Evolutionary conservation across 306 rosid species (phyloP), one percentile per base, ranked within the genome.

Genomic region (Inga leiocalycina): DNA sequence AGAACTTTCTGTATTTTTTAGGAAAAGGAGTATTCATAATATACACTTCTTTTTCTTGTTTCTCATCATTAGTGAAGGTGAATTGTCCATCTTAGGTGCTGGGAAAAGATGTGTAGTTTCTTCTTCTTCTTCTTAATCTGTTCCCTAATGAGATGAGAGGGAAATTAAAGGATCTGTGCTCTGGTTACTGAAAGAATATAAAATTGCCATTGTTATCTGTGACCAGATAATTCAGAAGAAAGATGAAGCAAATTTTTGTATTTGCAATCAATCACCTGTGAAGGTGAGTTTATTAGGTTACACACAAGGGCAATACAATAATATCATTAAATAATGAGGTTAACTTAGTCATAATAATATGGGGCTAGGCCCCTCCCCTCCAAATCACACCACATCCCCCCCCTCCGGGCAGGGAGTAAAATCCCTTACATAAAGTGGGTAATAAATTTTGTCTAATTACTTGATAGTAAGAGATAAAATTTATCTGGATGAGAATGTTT

Each of bases 191-290:
- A 56, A 20, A 56, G 24, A 19, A 56, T 20, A 56, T 56, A 20
- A 19, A 56, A 56, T 6, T 61, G 69, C 39, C 19, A 4, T 62
- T 62, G 69, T 62, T 62, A 62, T 62, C 17, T 30, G 39, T 62
- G 19, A 62, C 4, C 37, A 62, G 69, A 62, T 39, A 62, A 62
- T 19, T 19, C 27, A 56, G 62, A 56, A 20, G 35, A 61, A 30
- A 77, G 77, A 66, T 34, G 52, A 7, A 75, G 74, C 78, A 65
- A 80, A 65, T 56, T 86, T 80, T 83, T 52, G 82, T 61, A 59
- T 51, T 46, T 86, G 78, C 27, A 75, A 69, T 78, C 81, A 61
- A 71, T 80, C 49, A 72, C 22, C 77, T 43, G 8, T 71, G 62
- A 56, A 19, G 24, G 27, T 56, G 62, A 56, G 62, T 56, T 56